Evolutionary conservation across 1,139 yeast genomes (phyloP), one percentile per base, ranked within the genome.

Genomic region (Saccharomyces pastorianus): DNA sequence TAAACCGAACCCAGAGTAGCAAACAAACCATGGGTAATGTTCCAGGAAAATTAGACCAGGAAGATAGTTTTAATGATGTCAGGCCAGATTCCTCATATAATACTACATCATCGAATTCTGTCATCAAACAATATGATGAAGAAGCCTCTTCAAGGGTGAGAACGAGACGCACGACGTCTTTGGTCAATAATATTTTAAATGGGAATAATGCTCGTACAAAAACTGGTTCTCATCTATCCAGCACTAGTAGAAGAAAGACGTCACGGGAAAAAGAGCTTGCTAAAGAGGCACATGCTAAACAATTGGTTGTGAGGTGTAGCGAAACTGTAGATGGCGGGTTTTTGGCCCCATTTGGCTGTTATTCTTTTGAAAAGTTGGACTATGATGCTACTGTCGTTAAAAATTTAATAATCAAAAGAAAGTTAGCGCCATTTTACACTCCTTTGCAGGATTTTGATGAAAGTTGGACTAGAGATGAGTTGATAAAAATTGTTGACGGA

Each of bases 281-380:
- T 47, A 77, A 78, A 55, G 85, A 82, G 58, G 71, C 72, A 26
- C 88, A 83, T 63, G 81, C 79, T 53, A 63, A 71, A 59, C 78
- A 82, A 44, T 71, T 86, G 55, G 72, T 86, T 38, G 88, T 85
- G 2, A 74, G 77, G 57, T 78, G 68, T 61, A 75, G 75, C 44
- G 89, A 85, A 62, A 78, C 73, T 55, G 89, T 85, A 11, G 93
- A 86, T 69, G 95, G 95, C 13, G 95, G 93, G 0, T 85, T 71
- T 63, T 70, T 86, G 59, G 96, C 96, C 1, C 96, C 97, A 0
- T 88, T 79, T 70, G 97, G 96, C 1, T 88, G 89, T 32, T 91
- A 91, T 70, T 81, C 79, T 60, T 76, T 85, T 56, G 81, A 81
- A 7, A 82, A 85, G 54, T 77, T 88, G 58, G 96, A 88, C 67